Evolutionary conservation across 768 basidiomycete genomes (phyloP).

Genomic region (Mycena latifolia): DNA sequence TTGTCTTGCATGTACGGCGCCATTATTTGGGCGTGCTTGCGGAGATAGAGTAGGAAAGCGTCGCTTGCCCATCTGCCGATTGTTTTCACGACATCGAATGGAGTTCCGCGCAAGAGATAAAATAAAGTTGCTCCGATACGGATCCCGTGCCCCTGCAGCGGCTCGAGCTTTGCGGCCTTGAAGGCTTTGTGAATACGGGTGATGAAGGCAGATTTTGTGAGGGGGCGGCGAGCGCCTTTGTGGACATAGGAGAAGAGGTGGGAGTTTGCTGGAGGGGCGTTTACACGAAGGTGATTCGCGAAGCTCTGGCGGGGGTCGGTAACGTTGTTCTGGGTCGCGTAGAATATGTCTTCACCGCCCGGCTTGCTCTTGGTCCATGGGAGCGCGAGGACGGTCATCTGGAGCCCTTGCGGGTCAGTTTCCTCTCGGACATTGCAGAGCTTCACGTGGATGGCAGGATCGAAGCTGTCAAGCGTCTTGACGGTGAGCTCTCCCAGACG

Average conservation of each 20-base stretch:
- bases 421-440: neutral
- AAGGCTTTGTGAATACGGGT: conserved; percentile 29
- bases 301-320: conserved; percentile 27
- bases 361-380: neutral
- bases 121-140: conserved; percentile 43
- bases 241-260: too few species aligned
- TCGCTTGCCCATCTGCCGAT: conserved; percentile 49
- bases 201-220: conserved; percentile 44
- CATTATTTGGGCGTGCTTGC: conserved; percentile 38
- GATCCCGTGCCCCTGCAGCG: conserved; percentile 45
- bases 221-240: conserved; percentile 26
- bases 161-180: conserved; percentile 9
- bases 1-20: conserved; percentile 41
- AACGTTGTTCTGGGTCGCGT: neutral
- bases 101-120: conserved; percentile 43
- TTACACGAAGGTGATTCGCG: conserved; percentile 44
- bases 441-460: neutral
- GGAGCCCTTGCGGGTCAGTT: neutral
- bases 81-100: conserved; percentile 45
- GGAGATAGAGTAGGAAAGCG: conserved; percentile 44
- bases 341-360: conserved; percentile 8
- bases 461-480: conserved; percentile 5
- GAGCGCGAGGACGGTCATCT: neutral
- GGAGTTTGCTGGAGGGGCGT: conserved; percentile 36
- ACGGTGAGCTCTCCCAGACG: conserved; percentile 11